Percentiles rank a stretch among this genome's conserved stretches.
These are phyloP conservation scores for Harrya chromipes DNA, from an alignment of 768 basidiomycete genomes.

Conservation along the genomic window DNA sequence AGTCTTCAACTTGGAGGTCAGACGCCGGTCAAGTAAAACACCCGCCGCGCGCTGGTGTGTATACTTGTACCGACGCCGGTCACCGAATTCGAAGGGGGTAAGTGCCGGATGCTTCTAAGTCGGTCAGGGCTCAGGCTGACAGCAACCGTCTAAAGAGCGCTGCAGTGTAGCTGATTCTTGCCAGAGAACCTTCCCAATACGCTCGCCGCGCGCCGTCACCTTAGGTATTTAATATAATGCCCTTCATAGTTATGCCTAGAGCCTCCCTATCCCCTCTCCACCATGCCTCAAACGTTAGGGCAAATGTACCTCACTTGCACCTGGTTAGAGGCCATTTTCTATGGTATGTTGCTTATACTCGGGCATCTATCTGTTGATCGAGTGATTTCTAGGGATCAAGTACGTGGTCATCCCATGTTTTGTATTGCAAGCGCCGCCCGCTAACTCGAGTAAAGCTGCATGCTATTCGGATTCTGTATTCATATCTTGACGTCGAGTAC, in stretches of 20 bases:
- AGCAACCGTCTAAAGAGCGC: too few species aligned
- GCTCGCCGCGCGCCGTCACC: neutral
- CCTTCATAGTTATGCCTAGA: too few species aligned
- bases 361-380: neutral
- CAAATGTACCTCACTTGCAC: conserved; percentile 16
- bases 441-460: conserved; percentile 7
- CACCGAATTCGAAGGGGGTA: too few species aligned
- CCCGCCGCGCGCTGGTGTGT: too few species aligned
- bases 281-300: conserved; percentile 12
- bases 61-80: too few species aligned
- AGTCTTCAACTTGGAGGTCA: too few species aligned
- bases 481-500: conserved; percentile 2
- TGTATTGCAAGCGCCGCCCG: neutral
- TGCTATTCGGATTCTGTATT: conserved; percentile 13
- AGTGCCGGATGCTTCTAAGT: too few species aligned
- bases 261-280: neutral
- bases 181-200: neutral
- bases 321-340: conserved; percentile 19
- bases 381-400: conserved; percentile 7
- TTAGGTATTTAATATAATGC: neutral
- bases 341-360: conserved; percentile 3
- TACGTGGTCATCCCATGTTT: neutral
- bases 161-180: too few species aligned
- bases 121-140: too few species aligned
- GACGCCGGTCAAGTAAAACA: too few species aligned